Percentiles rank a stretch among this genome's conserved stretches.
Evolutionary conservation across 2,329 filamentous ascomycete genomes (phyloP).

Genomic region (Alternaria postmessia): DNA sequence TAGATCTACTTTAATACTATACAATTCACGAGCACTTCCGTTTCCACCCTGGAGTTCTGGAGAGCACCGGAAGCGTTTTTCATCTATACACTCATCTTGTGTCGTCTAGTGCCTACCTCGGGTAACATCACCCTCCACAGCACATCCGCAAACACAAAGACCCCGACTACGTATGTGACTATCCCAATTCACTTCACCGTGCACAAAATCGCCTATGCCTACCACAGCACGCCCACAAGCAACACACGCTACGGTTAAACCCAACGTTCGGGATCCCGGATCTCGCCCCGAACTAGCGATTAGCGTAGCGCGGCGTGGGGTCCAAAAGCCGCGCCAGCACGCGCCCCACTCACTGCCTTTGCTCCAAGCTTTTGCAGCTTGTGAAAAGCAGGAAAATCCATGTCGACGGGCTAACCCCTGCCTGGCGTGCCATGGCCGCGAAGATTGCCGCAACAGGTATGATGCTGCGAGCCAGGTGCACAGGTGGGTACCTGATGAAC

Average conservation of each 20-base stretch:
- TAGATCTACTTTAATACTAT: neutral
- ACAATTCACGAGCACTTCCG: neutral
- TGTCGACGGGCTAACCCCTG: conserved; percentile 7
- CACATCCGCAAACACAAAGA: neutral
- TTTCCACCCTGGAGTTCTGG: neutral
- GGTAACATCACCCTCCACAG: neutral
- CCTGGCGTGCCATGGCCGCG: conserved; percentile 7
- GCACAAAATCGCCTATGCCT: neutral
- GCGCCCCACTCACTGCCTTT: neutral
- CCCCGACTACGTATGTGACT: neutral
- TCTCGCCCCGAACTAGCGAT: conserved; percentile 5
- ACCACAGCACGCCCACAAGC: neutral
- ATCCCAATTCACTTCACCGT: neutral
- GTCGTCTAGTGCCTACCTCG: neutral
- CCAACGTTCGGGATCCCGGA: conserved; percentile 11
- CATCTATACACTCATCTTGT: neutral
- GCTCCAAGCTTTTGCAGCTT: neutral
- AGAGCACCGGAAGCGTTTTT: neutral
- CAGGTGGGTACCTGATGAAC: neutral
- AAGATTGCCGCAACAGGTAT: conserved; percentile 12
- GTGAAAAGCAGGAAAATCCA: neutral
- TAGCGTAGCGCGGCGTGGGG: conserved; percentile 7
- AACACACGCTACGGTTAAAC: conserved; percentile 1
- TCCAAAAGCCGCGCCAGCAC: conserved; percentile 7
- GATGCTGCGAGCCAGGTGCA: conserved; percentile 15